Base-by-base conservation (phyloP, 805 yeast genomes). In the Saccharomyces kudriavzevii region DNA sequence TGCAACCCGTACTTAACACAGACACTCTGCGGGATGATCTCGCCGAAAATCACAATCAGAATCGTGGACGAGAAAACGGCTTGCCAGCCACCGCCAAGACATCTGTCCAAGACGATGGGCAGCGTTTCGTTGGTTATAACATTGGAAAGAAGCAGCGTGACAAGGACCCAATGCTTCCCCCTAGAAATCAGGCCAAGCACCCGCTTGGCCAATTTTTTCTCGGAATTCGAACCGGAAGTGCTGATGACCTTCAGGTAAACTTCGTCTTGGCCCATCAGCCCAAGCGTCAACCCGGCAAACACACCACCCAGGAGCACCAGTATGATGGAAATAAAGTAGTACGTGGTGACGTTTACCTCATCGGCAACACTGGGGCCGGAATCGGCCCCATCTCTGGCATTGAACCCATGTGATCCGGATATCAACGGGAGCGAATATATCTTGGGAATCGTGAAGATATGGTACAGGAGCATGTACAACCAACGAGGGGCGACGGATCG, bases 211-310 rank as follows among this genome's bases (percentile, higher is more conserved):
- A 82, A 77, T 50, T 72, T 76, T 40, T 85, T 79, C 68, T 92
- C 97, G 5, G 65, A 59, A 1, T 76, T 68, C 13, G 85, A 83
- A n/a, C 99, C 98, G n/a, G 90, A 82, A 48, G 86, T 82, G 52
- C 90, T 84, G 56, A 92, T 85, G 11, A 92, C 99, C 70, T 89
- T 92, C 56, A 92, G 76, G 63, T 91, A 89, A 25, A 92, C 92
- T 70, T 92, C 98, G 69, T 92, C 98, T 70, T 92, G 98, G 60
- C 98, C 98, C 99, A 92, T 92, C 10, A 92, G 78, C 2, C 94
- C 98, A 49, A 92, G 75, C n/a, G 99, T 94, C 46, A 92, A 76
- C 6, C 96, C 96, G 4, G 96, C 96, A 76, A 89, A 89, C n/a
- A 87, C 83, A 60, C 96, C 96, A 54, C 96, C 96, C 3, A 86